Conservation (phyloP, 164 flowering plant species). For the Echeveria elegans region DNA sequence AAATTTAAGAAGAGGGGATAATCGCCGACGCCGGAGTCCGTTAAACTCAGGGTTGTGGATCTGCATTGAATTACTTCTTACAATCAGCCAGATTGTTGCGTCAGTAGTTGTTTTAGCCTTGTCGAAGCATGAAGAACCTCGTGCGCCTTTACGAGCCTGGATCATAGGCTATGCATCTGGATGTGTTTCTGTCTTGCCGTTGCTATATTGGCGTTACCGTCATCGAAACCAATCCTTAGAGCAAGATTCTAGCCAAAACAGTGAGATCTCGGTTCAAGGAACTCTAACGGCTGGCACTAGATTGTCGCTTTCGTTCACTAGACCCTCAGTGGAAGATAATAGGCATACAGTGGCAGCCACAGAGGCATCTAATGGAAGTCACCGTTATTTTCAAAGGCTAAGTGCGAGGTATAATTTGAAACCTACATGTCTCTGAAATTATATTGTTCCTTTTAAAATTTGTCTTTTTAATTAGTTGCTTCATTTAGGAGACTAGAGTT, state of each 20-base stretch:
- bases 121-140: slow-evolving; percentile 31
- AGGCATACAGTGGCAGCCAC: slow-evolving; percentile 9
- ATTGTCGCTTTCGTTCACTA: slow-evolving; percentile 28
- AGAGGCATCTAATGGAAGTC: slow-evolving; percentile 17
- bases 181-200: slow-evolving; percentile 38
- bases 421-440: slow-evolving; percentile 2
- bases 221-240: slow-evolving; percentile 37
- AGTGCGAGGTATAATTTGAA: slow-evolving; percentile 30
- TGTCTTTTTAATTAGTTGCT: background rate
- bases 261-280: too few species aligned
- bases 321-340: slow-evolving; percentile 26
- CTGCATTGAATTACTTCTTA: slow-evolving; percentile 55
- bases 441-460: background rate
- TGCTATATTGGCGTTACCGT: slow-evolving; percentile 65
- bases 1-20: background rate
- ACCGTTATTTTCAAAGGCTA: slow-evolving; percentile 18
- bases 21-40: background rate
- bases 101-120: slow-evolving; percentile 28
- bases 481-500: too few species aligned
- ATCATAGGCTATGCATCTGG: slow-evolving; percentile 42
- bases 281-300: slow-evolving; percentile 25
- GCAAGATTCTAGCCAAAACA: slow-evolving; percentile 31
- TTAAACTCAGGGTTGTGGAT: slow-evolving; percentile 72
- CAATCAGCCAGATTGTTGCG: slow-evolving; percentile 59
- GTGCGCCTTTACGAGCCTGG: slow-evolving; percentile 36